Conservation (phyloP, 202 grass and related monocot species). For the Sporobolus alterniflorus region DNA sequence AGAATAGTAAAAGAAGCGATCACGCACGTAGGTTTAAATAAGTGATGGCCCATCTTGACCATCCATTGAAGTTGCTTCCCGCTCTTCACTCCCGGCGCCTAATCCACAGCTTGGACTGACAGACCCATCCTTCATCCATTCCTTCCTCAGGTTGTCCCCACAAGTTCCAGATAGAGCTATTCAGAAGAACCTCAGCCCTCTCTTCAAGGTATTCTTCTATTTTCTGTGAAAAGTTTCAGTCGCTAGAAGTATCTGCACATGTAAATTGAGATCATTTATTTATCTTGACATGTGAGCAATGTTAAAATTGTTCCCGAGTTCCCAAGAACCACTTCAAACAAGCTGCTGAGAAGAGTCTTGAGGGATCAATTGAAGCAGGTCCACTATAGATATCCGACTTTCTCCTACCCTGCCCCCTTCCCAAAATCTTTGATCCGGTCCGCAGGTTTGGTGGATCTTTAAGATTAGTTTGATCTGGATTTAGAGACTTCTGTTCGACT, state of each 20-base stretch:
- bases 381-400: no score
- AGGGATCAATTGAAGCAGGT: slow-evolving; percentile 67
- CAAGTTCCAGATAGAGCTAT: slow-evolving; percentile 90
- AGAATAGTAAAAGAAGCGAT: no score
- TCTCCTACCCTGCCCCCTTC: not conserved
- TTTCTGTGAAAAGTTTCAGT: not conserved
- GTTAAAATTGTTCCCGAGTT: slow-evolving; percentile 86
- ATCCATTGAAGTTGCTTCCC: no score
- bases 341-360: slow-evolving; percentile 86
- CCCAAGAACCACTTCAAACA: slow-evolving; percentile 91
- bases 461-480: not conserved
- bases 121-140: no score
- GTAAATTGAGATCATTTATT: not conserved
- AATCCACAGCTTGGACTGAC: no score
- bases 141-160: no score
- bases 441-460: not conserved
- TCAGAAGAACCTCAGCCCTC: slow-evolving; percentile 87
- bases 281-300: slow-evolving; percentile 66
- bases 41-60: no score
- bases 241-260: not conserved
- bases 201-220: slow-evolving; percentile 77
- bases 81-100: no score
- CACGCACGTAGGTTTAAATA: no score
- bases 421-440: slow-evolving; percentile 4
- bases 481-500: not conserved